These are phyloP conservation scores for Limnomonas spitsbergensis DNA, from an alignment of 139 green algal genomes.

Conservation along the genomic window DNA sequence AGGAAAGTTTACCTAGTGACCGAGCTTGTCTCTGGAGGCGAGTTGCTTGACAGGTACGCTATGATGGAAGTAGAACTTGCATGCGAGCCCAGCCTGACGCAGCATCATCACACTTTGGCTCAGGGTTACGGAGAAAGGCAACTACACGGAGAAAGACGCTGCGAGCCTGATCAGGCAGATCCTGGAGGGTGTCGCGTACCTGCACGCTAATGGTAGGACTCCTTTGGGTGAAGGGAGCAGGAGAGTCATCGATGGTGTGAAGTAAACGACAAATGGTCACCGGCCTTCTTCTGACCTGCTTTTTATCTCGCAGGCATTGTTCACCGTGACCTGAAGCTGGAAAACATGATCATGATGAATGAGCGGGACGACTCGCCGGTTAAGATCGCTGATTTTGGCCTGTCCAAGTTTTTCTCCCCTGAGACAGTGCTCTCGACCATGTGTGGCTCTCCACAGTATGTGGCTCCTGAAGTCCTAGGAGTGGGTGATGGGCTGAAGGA, in stretches of 20 bases:
- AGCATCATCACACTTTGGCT: no score
- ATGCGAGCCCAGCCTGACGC: no score
- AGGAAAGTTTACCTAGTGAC: slow-evolving; percentile 78
- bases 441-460: slow-evolving; percentile 73
- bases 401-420: slow-evolving; percentile 73
- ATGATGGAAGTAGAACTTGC: no score
- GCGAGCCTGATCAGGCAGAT: slow-evolving; percentile 65
- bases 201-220: slow-evolving; percentile 61
- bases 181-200: slow-evolving; percentile 67
- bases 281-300: no score
- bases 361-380: slow-evolving; percentile 58
- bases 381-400: slow-evolving; percentile 83
- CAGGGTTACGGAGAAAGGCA: slow-evolving; percentile 65
- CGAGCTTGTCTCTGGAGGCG: slow-evolving; percentile 73
- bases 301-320: slow-evolving; percentile 60
- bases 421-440: slow-evolving; percentile 72
- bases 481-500: slow-evolving; percentile 66
- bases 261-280: no score
- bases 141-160: slow-evolving; percentile 71
- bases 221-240: no score
- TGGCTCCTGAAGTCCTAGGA: slow-evolving; percentile 69
- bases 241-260: no score
- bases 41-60: slow-evolving; percentile 72
- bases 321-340: slow-evolving; percentile 80
- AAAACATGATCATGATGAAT: slow-evolving; percentile 83